These are phyloP conservation scores for Litsea cubeba DNA, from an alignment of 164 flowering plant species.

Conservation along the genomic window DNA sequence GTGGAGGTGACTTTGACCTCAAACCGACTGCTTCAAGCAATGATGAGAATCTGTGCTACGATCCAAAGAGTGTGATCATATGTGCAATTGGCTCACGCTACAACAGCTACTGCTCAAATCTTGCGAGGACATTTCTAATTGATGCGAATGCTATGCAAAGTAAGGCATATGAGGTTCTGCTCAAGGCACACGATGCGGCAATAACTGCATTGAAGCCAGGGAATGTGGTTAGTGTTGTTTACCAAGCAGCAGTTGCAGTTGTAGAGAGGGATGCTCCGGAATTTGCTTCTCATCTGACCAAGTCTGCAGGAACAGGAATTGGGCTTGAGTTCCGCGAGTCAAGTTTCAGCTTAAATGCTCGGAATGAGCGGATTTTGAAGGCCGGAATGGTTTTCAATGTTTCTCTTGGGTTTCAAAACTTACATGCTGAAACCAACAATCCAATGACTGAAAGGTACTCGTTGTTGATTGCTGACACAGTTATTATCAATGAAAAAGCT, in stretches of 20 bases:
- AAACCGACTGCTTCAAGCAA: constrained; percentile 76
- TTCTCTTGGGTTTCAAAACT: constrained; percentile 70
- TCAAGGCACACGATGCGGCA: constrained; percentile 78
- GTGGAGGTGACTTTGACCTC: constrained; percentile 78
- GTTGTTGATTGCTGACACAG: constrained; percentile 68
- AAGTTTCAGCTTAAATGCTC: constrained; percentile 57
- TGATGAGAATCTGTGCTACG: constrained; percentile 60
- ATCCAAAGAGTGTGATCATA: constrained; percentile 66
- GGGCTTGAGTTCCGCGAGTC: constrained; percentile 85
- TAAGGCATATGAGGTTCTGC: constrained; percentile 77
- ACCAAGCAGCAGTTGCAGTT: constrained; percentile 53
- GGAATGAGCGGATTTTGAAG: constrained; percentile 56
- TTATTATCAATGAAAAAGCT: constrained; percentile 35
- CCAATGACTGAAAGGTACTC: constrained; percentile 51
- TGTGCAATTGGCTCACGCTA: constrained; percentile 73
- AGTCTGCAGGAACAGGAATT: constrained; percentile 75
- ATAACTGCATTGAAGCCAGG: constrained; percentile 59
- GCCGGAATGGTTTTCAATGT: constrained; percentile 78
- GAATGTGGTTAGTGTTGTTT: constrained; percentile 41
- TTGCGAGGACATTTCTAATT: constrained; percentile 64
- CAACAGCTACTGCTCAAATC: constrained; percentile 74
- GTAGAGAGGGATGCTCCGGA: constrained; percentile 72
- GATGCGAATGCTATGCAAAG: constrained; percentile 61
- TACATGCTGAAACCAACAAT: constrained; percentile 39
- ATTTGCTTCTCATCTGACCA: constrained; percentile 45